phyloP scores from a whole-genome alignment of 805 yeast species.

The Myxozyma neotropica region DNA sequence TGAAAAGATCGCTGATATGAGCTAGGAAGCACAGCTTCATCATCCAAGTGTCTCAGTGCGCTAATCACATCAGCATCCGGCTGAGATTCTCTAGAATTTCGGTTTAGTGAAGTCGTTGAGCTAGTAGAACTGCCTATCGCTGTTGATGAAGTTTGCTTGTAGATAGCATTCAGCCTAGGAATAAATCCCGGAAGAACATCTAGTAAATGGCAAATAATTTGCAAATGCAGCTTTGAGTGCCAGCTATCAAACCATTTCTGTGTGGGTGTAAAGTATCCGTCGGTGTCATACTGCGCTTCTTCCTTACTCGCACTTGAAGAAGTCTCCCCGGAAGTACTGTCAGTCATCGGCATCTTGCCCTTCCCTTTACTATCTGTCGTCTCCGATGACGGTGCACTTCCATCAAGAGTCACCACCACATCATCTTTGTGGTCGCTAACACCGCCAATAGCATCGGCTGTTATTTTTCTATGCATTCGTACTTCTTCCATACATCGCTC shows the following conservation, averaged over 20 bases:
- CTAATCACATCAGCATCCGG: conserved; percentile 20
- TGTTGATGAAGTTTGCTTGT: background rate
- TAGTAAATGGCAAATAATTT: conserved; percentile 11
- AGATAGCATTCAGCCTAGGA: conserved; percentile 14
- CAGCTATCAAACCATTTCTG: conserved; percentile 49
- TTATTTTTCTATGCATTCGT: conserved; percentile 14
- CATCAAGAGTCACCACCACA: conserved; percentile 18
- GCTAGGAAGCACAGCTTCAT: conserved; percentile 23
- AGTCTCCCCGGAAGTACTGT: background rate
- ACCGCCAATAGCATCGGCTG: conserved; percentile 4
- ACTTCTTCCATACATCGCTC: conserved; percentile 29
- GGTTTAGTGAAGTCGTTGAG: conserved; percentile 9
- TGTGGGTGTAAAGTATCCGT: conserved; percentile 48
- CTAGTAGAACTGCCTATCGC: background rate
- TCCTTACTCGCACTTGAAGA: background rate
- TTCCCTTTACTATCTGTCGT: conserved; percentile 18
- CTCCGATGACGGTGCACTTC: background rate
- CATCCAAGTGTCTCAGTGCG: conserved; percentile 30
- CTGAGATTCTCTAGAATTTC: background rate
- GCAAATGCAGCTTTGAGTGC: conserved; percentile 17
- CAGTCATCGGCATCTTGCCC: conserved; percentile 20
- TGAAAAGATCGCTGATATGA: conserved; percentile 20
- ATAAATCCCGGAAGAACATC: conserved; percentile 22
- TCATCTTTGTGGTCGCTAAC: conserved; percentile 23
- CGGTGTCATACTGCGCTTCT: background rate